phyloP scores from a whole-genome alignment of 2,329 filamentous ascomycete genomes.

The Zymoseptoria brevis region DNA sequence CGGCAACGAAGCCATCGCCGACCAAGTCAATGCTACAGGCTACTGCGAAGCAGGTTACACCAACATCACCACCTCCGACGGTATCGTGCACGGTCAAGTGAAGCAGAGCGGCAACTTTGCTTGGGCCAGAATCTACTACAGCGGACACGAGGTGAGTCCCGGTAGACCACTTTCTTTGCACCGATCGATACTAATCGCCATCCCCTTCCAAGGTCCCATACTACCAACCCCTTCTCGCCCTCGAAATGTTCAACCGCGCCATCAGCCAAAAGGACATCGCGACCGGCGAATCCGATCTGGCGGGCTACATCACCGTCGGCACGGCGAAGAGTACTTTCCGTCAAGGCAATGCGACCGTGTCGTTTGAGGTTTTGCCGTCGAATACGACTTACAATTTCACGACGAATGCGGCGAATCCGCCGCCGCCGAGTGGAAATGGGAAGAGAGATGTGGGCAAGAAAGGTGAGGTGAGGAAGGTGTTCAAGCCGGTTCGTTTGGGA shows the following conservation, averaged over 20 bases:
- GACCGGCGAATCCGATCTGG: conserved; percentile 33
- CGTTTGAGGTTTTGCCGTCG: conserved; percentile 33
- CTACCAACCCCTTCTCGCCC: conserved; percentile 41
- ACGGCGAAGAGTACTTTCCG: conserved; percentile 24
- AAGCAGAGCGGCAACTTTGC: conserved; percentile 45
- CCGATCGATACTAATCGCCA: neutral
- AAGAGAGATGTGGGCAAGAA: neutral
- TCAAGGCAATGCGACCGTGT: conserved; percentile 41
- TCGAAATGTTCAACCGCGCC: conserved; percentile 44
- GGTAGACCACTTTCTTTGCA: too few relatives aligned
- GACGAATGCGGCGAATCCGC: conserved; percentile 13
- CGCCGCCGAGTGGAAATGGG: neutral
- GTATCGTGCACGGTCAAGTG: conserved; percentile 44
- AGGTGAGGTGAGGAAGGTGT: conserved; percentile 6
- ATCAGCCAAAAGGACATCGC: conserved; percentile 43
- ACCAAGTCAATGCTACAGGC: conserved; percentile 34
- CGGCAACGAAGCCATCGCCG: conserved; percentile 35
- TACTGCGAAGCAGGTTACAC: conserved; percentile 41
- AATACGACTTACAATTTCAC: conserved; percentile 40
- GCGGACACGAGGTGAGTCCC: conserved; percentile 33
- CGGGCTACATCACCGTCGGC: conserved; percentile 19
- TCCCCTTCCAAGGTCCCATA: conserved; percentile 36
- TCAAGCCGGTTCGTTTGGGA: conserved; percentile 3
- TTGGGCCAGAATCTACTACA: conserved; percentile 44
- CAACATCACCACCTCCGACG: conserved; percentile 38